Base-by-base conservation (phyloP, 805 yeast species). In the Clavispora santaluciae region DNA sequence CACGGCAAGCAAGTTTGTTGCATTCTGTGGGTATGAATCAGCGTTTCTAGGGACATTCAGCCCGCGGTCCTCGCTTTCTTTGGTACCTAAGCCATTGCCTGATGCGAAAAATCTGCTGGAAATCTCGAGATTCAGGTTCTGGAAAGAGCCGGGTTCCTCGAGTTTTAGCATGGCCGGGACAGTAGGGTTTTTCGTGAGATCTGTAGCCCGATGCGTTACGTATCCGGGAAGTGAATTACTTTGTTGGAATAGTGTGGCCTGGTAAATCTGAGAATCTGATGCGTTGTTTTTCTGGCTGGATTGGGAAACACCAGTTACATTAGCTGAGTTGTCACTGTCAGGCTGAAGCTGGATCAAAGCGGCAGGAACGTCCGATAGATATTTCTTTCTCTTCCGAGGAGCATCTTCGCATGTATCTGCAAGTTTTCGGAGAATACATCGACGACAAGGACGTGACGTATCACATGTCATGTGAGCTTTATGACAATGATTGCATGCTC, bases 391-490 rank as follows among this genome's bases (percentile, higher is more conserved):
- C 62, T 88, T 89, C 35, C 98, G 68, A 2, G 93, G 93, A 5
- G 96, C 96, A 64, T 93, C 97, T 23, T 77, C 78, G 64, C 98
- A 91, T 0, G 86, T 70, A 12, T 67, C 75, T 1, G 72, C 75
- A 12, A 88, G 63, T 0, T 90, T 91, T 54, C 88, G 72, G 22
- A 70, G 70, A 3, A 83, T 59, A 60, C 99, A 91, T 37, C 96
- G 62, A 40, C 74, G 73, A 55, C 99, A 91, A 0, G 95, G 95
- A 28, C 95, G 76, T 57, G 66, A 75, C 42, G 81, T 77, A 52
- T 90, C 96, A 61, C 99, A 91, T 0, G 97, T 86, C 72, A 90
- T 78, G 60, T 91, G 99, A 2, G 95, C 86, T 53, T 80, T 78
- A 45, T 90, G 89, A 57, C 99, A 91, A 63, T 90, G 93, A 30